Conservation (phyloP, 768 basidiomycete species). For the Pseudohyphozyma bogoriensis region DNA sequence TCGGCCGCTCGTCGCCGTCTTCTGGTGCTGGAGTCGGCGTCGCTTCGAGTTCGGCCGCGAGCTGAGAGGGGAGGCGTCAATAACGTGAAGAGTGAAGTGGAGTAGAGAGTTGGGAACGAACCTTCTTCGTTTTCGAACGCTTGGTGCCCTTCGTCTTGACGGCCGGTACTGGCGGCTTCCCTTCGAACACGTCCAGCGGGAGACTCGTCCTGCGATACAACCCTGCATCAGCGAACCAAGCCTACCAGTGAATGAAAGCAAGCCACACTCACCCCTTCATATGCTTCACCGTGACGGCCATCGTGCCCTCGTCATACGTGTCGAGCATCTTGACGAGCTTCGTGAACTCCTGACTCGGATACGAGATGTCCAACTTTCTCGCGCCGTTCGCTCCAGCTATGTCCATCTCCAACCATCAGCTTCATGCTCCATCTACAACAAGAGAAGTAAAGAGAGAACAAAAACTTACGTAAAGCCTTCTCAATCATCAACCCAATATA, state of each 20-base stretch:
- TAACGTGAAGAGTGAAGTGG: too few relatives aligned
- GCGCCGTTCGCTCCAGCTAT: constrained; percentile 67
- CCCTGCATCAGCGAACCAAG: background rate
- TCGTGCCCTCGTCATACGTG: constrained; percentile 75
- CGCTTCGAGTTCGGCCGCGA: too few relatives aligned
- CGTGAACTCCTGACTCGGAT: constrained; percentile 89
- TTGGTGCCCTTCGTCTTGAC: constrained; percentile 49
- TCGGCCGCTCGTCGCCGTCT: too few relatives aligned
- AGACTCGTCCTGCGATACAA: constrained; percentile 51
- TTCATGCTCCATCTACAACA: too few relatives aligned
- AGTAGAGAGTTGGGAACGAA: too few relatives aligned
- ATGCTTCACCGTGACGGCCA: constrained; percentile 89
- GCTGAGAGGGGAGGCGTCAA: too few relatives aligned
- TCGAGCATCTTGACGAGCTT: constrained; percentile 94
- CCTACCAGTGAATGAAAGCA: background rate
- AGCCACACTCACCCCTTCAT: constrained; percentile 61
- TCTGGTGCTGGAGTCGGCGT: too few relatives aligned
- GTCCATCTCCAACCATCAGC: too few relatives aligned
- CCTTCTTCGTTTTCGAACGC: constrained; percentile 57
- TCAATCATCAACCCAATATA: constrained; percentile 94
- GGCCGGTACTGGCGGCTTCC: constrained; percentile 63
- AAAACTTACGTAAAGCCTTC: constrained; percentile 63
- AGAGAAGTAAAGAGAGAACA: background rate
- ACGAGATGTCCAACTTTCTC: constrained; percentile 85
- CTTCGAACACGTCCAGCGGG: constrained; percentile 72